A percentile compares a stretch with the other conserved stretches of the same genome.
Conservation (phyloP, 2,329 filamentous ascomycete species). For the Colletotrichum higginsianum region DNA sequence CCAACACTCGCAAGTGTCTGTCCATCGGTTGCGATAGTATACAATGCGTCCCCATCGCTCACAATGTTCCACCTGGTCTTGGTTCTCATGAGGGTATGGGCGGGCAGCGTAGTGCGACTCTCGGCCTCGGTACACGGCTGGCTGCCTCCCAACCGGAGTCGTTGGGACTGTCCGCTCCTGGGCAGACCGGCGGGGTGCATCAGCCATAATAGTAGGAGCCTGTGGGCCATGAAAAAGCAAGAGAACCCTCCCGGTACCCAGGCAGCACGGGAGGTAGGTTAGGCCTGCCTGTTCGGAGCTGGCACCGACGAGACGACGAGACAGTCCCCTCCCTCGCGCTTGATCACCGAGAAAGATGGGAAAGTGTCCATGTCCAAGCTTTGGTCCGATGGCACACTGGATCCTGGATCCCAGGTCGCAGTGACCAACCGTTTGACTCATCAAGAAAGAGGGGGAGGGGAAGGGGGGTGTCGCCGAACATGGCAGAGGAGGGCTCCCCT, state of each 20-base stretch:
- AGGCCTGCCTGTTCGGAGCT: slow-evolving; percentile 7
- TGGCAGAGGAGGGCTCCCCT: slow-evolving; percentile 25
- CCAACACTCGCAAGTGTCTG: slow-evolving; percentile 2
- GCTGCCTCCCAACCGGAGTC: not conserved
- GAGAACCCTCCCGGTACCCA: not conserved
- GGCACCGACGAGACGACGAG: not conserved
- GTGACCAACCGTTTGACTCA: slow-evolving; percentile 14
- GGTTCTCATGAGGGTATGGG: not conserved
- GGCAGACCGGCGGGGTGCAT: not conserved
- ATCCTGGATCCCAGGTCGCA: slow-evolving; percentile 17
- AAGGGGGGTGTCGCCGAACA: slow-evolving; percentile 15
- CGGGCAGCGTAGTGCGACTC: slow-evolving; percentile 2
- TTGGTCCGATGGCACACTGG: slow-evolving; percentile 27
- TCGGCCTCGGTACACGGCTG: not conserved
- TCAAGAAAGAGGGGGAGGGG: slow-evolving; percentile 11
- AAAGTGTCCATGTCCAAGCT: not conserved
- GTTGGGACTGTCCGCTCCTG: not conserved
- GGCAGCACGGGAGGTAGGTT: not conserved
- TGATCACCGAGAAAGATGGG: slow-evolving; percentile 7
- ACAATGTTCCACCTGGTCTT: not conserved
- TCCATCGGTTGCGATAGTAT: not conserved
- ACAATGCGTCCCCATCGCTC: not conserved
- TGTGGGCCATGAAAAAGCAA: not conserved
- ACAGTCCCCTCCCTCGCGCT: not conserved
- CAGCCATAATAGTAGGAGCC: not conserved